Conservation (phyloP, 345 rosid genomes). For the Brassica carinata region DNA sequence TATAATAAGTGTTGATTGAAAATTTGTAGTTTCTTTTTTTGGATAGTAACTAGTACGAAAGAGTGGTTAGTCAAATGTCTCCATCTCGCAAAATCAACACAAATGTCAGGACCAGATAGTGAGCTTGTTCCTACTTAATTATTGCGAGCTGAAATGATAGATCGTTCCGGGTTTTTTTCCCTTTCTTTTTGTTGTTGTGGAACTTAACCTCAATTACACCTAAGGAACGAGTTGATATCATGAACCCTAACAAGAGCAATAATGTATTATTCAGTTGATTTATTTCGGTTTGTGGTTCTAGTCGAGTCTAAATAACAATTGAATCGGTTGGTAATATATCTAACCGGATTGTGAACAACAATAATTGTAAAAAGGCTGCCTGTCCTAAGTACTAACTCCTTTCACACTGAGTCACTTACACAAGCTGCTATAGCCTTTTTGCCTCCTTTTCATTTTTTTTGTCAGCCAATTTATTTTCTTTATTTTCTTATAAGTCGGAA, state of each 20-base stretch:
- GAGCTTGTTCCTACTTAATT: conserved; percentile 28
- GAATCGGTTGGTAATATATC: conserved; percentile 4
- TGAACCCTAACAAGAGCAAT: background rate
- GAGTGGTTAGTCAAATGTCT: conserved; percentile 19
- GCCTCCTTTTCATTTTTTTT: background rate
- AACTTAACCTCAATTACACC: background rate
- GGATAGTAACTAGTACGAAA: conserved; percentile 12
- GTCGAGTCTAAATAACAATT: background rate
- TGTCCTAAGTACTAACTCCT: background rate
- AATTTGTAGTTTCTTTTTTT: background rate
- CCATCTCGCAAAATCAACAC: conserved; percentile 26
- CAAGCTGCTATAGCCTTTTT: conserved; percentile 28
- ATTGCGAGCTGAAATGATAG: conserved; percentile 6
- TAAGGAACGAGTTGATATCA: background rate
- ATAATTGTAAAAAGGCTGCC: conserved; percentile 11
- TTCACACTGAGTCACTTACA: conserved; percentile 16
- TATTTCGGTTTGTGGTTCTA: background rate
- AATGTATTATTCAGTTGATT: background rate
- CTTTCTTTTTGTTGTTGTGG: background rate
- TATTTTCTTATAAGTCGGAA: background rate
- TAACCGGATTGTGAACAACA: conserved; percentile 16
- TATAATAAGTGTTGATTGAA: background rate
- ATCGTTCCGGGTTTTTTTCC: background rate
- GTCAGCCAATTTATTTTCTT: background rate
- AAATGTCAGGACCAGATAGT: conserved; percentile 16